These are phyloP conservation scores for Filosporella fistucella DNA, from an alignment of 495 filamentous ascomycete species.

Conservation along the genomic window DNA sequence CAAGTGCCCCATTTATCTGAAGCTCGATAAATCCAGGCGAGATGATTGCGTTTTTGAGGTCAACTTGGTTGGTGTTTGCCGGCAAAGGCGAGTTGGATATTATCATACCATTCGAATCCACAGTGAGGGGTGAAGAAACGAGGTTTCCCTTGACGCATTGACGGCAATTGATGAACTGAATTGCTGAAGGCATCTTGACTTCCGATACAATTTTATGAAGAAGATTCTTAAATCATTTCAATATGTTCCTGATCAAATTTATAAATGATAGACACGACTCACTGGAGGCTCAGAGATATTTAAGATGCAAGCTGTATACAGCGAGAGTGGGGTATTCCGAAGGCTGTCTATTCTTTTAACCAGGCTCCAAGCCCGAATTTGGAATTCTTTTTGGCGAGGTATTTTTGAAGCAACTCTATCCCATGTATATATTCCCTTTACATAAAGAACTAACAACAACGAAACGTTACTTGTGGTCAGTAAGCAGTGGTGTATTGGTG, in stretches of 20 bases:
- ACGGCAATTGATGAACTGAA: conserved; percentile 36
- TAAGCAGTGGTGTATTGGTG: no score
- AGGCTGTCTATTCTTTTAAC: no score
- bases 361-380: no score
- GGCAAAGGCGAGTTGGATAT: conserved; percentile 23
- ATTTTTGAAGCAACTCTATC: no score
- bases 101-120: conserved; percentile 34
- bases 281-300: background rate
- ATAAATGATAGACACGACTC: no score
- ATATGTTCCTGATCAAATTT: no score
- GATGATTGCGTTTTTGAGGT: conserved; percentile 56
- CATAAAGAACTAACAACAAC: no score
- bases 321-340: background rate
- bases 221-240: no score
- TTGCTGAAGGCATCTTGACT: conserved; percentile 12
- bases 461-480: no score
- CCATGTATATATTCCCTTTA: no score
- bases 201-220: no score
- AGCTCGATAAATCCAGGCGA: conserved; percentile 62
- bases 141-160: conserved; percentile 35
- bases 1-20: conserved; percentile 61
- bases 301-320: background rate
- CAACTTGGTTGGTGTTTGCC: conserved; percentile 39
- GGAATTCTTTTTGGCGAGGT: no score
- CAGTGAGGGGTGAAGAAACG: conserved; percentile 29